These are phyloP conservation scores for Limnanthes douglasii DNA, from an alignment of 345 rosid species.

Conservation along the genomic window DNA sequence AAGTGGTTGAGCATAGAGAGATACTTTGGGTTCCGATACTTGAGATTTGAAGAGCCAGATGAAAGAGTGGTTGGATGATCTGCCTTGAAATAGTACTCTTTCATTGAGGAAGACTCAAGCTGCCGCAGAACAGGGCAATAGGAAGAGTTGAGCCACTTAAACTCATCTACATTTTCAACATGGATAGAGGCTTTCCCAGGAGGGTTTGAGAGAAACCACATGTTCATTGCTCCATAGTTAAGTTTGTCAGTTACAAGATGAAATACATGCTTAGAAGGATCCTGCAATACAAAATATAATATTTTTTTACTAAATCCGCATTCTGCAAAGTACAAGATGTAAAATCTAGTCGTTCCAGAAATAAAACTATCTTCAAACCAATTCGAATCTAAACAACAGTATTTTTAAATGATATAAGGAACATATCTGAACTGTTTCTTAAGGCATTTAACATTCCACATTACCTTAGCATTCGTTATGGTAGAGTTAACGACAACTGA, in stretches of 20 bases:
- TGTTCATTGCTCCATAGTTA: slow-evolving; percentile 94
- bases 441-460: slow-evolving; percentile 4
- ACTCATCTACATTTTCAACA: slow-evolving; percentile 95
- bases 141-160: slow-evolving; percentile 96
- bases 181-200: slow-evolving; percentile 90
- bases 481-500: slow-evolving; percentile 99
- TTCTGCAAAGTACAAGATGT: too few species aligned
- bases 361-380: not conserved
- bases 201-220: slow-evolving; percentile 97
- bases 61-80: slow-evolving; percentile 69
- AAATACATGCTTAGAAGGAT: slow-evolving; percentile 90
- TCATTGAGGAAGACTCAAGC: slow-evolving; percentile 90
- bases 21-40: slow-evolving; percentile 94
- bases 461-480: slow-evolving; percentile 84
- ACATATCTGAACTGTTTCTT: not conserved
- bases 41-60: slow-evolving; percentile 82
- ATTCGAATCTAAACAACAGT: not conserved
- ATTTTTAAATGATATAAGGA: not conserved
- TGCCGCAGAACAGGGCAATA: slow-evolving; percentile 95
- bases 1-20: slow-evolving; percentile 94
- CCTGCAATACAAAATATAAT: slow-evolving; percentile 45
- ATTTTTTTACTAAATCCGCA: too few species aligned
- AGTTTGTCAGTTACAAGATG: slow-evolving; percentile 95
- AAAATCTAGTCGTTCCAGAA: too few species aligned
- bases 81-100: slow-evolving; percentile 94